Evolutionary conservation across 495 filamentous ascomycete genomes (phyloP), one percentile per base, ranked within the genome.

Genomic region (Amphirosellinia nigrospora): DNA sequence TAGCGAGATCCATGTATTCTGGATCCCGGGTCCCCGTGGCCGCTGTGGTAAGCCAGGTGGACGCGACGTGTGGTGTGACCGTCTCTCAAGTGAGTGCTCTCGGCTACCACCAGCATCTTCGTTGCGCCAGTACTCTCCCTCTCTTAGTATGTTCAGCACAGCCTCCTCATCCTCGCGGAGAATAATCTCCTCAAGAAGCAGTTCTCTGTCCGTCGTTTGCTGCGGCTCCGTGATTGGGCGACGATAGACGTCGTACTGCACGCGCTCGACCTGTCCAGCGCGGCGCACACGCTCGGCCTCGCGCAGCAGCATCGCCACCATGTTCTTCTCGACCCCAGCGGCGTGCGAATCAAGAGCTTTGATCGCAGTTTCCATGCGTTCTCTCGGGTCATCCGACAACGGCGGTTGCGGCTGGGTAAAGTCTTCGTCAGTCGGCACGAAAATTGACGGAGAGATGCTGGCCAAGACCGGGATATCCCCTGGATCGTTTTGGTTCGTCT

Each of bases 281-380:
- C 65, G 70, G 6, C 69, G 76, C 32, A 80, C 71, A 9, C 82
- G 79, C 16, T 73, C 67, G 66, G 79, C 81, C 56, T 82, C 81
- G 13, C 77, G 77, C 45, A 80, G 65, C 23, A 84, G 69, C 77
- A 85, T 77, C 59, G 72, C 77, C 11, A 83, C 55, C 30, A 86
- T 80, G 68, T 85, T 85, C 16, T 80, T 74, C 36, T 78, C 73
- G 28, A 86, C 79, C 13, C 71, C 73, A 1, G 75, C 71, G 13
- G 79, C 75, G 46, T 86, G 83, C 70, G 74, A 74, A 32, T 84
- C 78, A 28, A 86, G 77, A 38, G 76, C 80, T 32, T 79, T 69
- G 13, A 86, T 69, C 15, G 79, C 78, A 43, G 70, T 71, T 59
- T 73, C 70, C 23, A 84, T 73, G 28, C 79, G 75, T 48, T 74